These are phyloP conservation scores for Madurella mycetomatis DNA, from an alignment of 2,329 filamentous ascomycete species.

Conservation along the genomic window DNA sequence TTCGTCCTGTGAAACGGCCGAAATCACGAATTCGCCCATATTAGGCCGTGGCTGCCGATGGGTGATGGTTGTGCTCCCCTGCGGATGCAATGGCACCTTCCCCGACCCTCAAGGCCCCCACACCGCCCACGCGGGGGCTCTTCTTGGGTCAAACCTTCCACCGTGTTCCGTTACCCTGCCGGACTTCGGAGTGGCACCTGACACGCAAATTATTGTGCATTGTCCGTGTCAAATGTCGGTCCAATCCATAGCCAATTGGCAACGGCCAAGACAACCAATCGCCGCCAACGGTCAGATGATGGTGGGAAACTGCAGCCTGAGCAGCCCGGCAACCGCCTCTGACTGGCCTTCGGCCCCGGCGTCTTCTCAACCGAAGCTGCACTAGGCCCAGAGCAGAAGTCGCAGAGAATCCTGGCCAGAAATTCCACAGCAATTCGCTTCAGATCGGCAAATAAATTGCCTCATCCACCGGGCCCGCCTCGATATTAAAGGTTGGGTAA, in stretches of 20 bases:
- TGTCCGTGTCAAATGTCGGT: background rate
- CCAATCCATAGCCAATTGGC: background rate
- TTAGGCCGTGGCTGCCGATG: background rate
- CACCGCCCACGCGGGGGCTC: background rate
- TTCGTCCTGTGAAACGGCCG: background rate
- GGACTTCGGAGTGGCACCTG: background rate
- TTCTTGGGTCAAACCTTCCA: background rate
- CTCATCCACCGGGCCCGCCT: background rate
- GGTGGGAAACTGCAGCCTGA: conserved; percentile 6
- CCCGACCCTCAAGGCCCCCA: background rate
- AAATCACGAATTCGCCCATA: background rate
- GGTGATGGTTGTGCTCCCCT: background rate
- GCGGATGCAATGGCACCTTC: background rate
- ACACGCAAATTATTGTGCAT: background rate
- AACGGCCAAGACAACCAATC: background rate
- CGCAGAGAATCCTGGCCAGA: conserved; percentile 8
- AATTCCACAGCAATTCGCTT: conserved; percentile 15
- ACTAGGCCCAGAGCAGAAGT: conserved; percentile 16
- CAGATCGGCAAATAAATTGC: conserved; percentile 11
- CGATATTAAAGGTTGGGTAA: conserved; percentile 11
- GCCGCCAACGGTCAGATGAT: conserved; percentile 8
- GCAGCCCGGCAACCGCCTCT: background rate
- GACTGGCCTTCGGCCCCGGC: background rate
- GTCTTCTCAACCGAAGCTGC: background rate
- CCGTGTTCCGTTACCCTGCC: background rate